Evolutionary conservation across 2,329 filamentous ascomycete species (phyloP), one percentile per base, ranked within the genome.

Genomic region (Xylaria sp.): DNA sequence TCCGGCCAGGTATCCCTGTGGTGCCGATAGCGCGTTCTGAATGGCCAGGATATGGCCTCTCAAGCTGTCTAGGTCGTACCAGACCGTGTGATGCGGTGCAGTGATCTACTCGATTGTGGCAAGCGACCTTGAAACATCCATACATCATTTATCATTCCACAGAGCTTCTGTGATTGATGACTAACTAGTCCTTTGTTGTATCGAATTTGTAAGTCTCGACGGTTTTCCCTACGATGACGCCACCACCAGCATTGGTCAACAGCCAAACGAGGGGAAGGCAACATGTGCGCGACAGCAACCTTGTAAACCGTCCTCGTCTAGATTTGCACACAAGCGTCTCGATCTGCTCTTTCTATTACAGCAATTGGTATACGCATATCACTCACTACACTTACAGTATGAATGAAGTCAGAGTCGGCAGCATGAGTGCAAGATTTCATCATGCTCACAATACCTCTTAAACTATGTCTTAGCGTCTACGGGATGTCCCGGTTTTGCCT

Each of bases 371-470:
- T n/a, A n/a, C n/a, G n/a, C n/a, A n/a, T n/a, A n/a, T n/a, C n/a
- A n/a, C n/a, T n/a, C n/a, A n/a, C n/a, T n/a, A n/a, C n/a, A n/a
- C 60, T 51, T 46, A 48, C 52, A 35, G 53, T 41, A 53, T 49
- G 57, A 63, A 58, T 51, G 53, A 61, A 48, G 54, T 55, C 57
- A 48, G 17, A 63, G 60, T 59, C 53, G 53, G 52, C 40, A 48
- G 49, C 43, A 49, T 33, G 41, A 54, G 31, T 46, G 27, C 15
- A 46, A n/a, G 19, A 46, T 35, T 44, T 17, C 29, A 44, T 15
- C 17, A 44, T 35, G 17, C 17, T 11, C 38, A 57, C 44, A 44
- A 27, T 27, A 41, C 35, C 23, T 46, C 27, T 44, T 21, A 17
- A 53, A 35, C 25, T 37, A 19, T 35, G 41, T 43, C 53, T 56